Base-by-base conservation (phyloP, 106 monocot species). In the Hemerocallis citrina region DNA sequence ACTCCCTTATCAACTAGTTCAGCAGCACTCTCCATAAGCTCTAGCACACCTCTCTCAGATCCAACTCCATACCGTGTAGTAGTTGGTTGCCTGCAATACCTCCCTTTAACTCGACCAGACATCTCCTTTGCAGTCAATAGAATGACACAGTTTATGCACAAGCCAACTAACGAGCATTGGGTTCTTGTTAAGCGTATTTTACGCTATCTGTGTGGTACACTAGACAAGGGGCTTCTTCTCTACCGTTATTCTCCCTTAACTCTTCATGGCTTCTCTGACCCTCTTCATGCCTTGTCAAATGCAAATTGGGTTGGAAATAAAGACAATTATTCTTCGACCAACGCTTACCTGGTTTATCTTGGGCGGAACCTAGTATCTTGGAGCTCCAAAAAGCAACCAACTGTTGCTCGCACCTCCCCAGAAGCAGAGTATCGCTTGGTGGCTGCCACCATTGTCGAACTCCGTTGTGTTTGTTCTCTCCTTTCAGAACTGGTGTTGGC, bases 381-480 rank as follows among this genome's bases (percentile, higher is more conserved):
- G 73, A 12, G 19, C 17, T 11, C 66, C 4, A 48, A 38, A 2
- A 74, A 74, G 17, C 72, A 57, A 57, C 29, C 2, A 0, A 34
- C 23, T 14, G 55, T 72, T 42, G 52, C 64, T 17, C 52, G 33
- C 5, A 64, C 56, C 16, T 45, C 55, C 12, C 63, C 72, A 13
- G 51, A 72, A 19, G 47, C 46, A 45, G 66, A 74, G 22, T 74
- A 67, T 41, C 4, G 47, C 1, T 29, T 20, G 23, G 16, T 73
- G 3, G 63, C 46, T 12, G 8, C 13, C 33, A 38, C 57, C 12
- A 30, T 36, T 15, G 27, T 21, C 37, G 73, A 74, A 60, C 0
- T 74, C 32, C 16, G 6, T 1, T 74, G 65, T 57, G 0, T 74
- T 17, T 41, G 34, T 19, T 59, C 34, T 39, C 15, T 74, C 0